These are phyloP conservation scores for Gaultheria prostrata DNA, from an alignment of 148 eudicot genomes.

Conservation along the genomic window DNA sequence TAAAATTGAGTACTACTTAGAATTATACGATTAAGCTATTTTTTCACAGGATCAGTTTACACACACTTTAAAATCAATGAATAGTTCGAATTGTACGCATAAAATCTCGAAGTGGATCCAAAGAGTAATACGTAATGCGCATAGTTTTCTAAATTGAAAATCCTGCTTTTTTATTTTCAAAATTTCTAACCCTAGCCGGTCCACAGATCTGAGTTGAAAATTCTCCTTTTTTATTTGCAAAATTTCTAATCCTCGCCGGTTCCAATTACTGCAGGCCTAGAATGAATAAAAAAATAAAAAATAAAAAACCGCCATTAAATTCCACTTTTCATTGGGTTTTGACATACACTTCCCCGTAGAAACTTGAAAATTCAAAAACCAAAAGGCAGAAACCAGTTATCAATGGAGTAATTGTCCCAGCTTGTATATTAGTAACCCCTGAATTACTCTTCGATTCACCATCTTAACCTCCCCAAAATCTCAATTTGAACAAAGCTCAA, in stretches of 20 bases:
- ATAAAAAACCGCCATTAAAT: not conserved
- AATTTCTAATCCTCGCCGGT: not conserved
- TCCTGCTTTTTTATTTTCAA: not conserved
- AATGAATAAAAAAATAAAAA: not conserved
- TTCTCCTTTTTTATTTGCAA: not conserved
- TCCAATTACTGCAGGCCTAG: not conserved
- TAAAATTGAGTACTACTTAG: too few relatives aligned
- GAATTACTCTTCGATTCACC: not conserved
- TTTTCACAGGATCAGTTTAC: too few relatives aligned
- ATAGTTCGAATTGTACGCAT: too few relatives aligned
- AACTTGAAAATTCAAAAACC: slow-evolving; percentile 11
- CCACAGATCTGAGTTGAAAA: not conserved
- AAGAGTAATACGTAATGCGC: too few relatives aligned
- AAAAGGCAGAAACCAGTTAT: not conserved
- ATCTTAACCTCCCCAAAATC: not conserved
- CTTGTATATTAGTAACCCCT: not conserved
- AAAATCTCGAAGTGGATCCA: too few relatives aligned
- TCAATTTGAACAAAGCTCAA: not conserved
- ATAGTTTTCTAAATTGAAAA: not conserved
- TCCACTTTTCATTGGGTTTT: not conserved
- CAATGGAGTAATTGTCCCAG: not conserved
- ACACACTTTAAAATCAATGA: too few relatives aligned
- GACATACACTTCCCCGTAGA: not conserved
- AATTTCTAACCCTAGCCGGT: not conserved
- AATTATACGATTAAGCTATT: too few relatives aligned